phyloP scores from a whole-genome alignment of 2,329 filamentous ascomycete genomes.

The Lithohypha guttulata region DNA sequence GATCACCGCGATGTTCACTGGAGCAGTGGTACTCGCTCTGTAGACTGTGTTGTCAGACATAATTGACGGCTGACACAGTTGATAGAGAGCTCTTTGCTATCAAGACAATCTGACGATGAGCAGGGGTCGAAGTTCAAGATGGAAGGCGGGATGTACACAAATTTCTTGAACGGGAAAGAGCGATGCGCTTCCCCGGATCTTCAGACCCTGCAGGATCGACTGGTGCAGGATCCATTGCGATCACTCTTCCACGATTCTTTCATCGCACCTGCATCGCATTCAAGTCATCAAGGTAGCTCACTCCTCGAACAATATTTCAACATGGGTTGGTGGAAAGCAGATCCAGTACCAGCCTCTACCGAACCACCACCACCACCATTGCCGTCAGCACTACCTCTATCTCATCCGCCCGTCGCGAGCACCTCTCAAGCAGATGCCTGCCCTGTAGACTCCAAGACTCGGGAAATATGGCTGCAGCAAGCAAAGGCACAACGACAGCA shows the following conservation, averaged over 20 bases:
- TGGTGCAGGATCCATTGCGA: no score
- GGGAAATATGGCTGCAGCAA: conserved; percentile 65
- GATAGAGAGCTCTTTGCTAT: background rate
- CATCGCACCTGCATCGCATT: no score
- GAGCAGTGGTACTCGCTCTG: conserved; percentile 88
- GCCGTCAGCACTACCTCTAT: conserved; percentile 20
- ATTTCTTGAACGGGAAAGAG: conserved; percentile 2
- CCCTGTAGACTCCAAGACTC: conserved; percentile 82
- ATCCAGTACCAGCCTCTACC: conserved; percentile 14
- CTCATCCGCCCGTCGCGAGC: conserved; percentile 26
- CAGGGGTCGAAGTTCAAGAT: no score
- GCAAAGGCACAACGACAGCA: conserved; percentile 44
- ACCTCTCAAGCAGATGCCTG: conserved; percentile 43
- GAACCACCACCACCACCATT: conserved; percentile 26
- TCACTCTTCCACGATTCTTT: no score
- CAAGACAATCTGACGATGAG: no score
- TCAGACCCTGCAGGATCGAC: background rate
- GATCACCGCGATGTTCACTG: conserved; percentile 24
- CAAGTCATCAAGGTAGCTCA: no score
- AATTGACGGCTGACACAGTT: no score
- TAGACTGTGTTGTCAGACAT: conserved; percentile 45
- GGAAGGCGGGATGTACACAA: no score
- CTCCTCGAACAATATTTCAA: no score
- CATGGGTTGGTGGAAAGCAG: conserved; percentile 24
- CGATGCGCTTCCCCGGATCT: no score